Conservation (phyloP, 352 stramenopile genomes). For the Pythium rishiriense region DNA sequence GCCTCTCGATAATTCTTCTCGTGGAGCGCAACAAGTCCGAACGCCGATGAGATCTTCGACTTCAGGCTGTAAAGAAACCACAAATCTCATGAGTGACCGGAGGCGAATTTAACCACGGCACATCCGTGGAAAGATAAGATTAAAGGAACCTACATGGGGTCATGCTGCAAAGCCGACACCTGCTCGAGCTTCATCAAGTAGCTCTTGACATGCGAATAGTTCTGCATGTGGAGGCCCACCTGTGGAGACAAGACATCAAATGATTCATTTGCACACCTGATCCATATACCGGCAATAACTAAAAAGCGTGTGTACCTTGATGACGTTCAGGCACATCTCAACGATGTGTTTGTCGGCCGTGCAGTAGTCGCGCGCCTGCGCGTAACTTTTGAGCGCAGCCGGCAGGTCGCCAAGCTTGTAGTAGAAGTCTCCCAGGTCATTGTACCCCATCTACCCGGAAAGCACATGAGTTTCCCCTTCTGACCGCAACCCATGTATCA, state of each 20-base stretch:
- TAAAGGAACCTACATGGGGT: constrained; percentile 72
- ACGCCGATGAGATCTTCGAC: constrained; percentile 79
- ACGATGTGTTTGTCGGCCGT: constrained; percentile 90
- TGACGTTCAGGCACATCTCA: constrained; percentile 90
- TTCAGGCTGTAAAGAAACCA: constrained; percentile 45
- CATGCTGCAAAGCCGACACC: constrained; percentile 62
- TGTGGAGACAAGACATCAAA: constrained; percentile 11
- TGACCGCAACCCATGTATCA: too few relatives aligned
- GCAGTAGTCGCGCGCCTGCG: constrained; percentile 88
- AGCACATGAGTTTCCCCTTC: too few relatives aligned
- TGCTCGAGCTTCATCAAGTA: constrained; percentile 89
- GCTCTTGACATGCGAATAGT: constrained; percentile 85
- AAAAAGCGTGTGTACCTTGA: constrained; percentile 48
- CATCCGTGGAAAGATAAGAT: not conserved
- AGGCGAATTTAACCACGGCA: not conserved
- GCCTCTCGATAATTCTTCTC: constrained; percentile 82
- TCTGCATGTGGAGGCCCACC: constrained; percentile 82
- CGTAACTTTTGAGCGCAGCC: constrained; percentile 82
- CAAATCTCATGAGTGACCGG: not conserved
- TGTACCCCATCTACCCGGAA: constrained; percentile 76
- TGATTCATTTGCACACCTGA: too few relatives aligned
- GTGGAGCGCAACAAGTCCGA: constrained; percentile 76
- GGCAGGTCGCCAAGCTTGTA: constrained; percentile 79
- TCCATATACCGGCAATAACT: too few relatives aligned
- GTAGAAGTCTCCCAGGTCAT: constrained; percentile 88